Percentiles rank a stretch among this genome's conserved stretches.
These are phyloP conservation scores for Colletotrichum eremochloae DNA, from an alignment of 2,329 filamentous ascomycete genomes.

Conservation along the genomic window DNA sequence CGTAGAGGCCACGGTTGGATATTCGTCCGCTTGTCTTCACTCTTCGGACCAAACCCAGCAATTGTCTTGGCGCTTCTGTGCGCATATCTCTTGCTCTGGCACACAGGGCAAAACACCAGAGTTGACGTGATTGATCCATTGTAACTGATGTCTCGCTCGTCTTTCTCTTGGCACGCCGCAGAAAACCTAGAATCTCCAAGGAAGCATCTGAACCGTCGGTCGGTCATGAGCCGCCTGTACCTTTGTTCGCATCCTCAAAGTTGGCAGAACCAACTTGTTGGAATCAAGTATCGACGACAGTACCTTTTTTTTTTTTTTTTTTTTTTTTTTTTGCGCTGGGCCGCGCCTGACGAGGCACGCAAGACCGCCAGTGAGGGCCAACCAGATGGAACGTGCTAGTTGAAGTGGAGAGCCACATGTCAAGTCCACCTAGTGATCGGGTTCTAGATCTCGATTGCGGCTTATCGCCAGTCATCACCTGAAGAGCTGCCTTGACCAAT, in stretches of 20 bases:
- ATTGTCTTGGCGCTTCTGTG: slow-evolving; percentile 24
- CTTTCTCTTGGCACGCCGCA: slow-evolving; percentile 11
- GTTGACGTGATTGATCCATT: slow-evolving; percentile 29
- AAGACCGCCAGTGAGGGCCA: slow-evolving; percentile 12
- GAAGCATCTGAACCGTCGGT: slow-evolving; percentile 7
- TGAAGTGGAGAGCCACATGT: slow-evolving; percentile 20
- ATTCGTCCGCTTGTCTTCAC: not conserved
- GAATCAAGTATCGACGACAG: not conserved
- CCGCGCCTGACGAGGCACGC: slow-evolving; percentile 31
- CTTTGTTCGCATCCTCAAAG: not conserved
- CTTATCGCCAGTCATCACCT: slow-evolving; percentile 33
- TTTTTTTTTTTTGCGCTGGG: slow-evolving; percentile 11
- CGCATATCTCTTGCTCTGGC: slow-evolving; percentile 19
- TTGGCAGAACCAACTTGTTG: not conserved
- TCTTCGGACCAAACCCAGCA: slow-evolving; percentile 19
- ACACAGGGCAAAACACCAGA: slow-evolving; percentile 9
- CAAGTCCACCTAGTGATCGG: not conserved
- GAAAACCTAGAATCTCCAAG: slow-evolving; percentile 7
- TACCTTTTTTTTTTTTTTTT: not conserved
- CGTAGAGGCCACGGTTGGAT: slow-evolving; percentile 7
- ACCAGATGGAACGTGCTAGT: not conserved
- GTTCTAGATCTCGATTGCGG: slow-evolving; percentile 30
- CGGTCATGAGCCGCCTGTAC: slow-evolving; percentile 10
- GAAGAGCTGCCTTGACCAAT: slow-evolving; percentile 21
- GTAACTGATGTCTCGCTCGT: slow-evolving; percentile 1